Evolutionary conservation across 768 basidiomycete genomes (phyloP), one percentile per base, ranked within the genome.

Genomic region (Pisolithus albus): DNA sequence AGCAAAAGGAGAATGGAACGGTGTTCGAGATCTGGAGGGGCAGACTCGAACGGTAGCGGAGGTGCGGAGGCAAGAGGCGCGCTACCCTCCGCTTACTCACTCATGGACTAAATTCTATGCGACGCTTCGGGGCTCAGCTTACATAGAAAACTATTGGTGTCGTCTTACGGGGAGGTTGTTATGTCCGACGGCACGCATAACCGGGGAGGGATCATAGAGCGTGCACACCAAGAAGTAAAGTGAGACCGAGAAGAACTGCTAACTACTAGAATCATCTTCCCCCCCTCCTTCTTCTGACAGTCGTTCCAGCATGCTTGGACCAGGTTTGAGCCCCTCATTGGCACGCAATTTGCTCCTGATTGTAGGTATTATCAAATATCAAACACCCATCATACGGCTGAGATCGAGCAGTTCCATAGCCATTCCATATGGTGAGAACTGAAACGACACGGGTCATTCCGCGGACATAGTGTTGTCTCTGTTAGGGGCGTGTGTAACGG

Each of bases 401-500:
- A 61, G 47, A 51, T 98, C 96, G 42, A 97, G 76, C 15, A 98
- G 73, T 70, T 98, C 95, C 43, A 92, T 81, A 8, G 96, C 96
- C 39, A 98, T 75, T 11, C 96, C 96, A 64, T 97, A 95, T 1
- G 96, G 91, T 5, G 90, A 79, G 18, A n/a, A n/a, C n/a, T n/a
- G n/a, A n/a, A n/a, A 91, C 75, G 49, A 98, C 86, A 55, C 97
- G 94, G 0, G 81, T 84, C 6, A 95, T 97, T 5, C 96, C 96
- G 28, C 94, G 83, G 48, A 99, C 92, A 92, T 80, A 2, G 89
- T 79, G 57, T 92, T 86, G 4, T 94, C 96, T 19, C 96, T 81
- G 66, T 99, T 99, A 21, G 95, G 96, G 3, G 96, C 96, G 55
- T 98, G 77, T 59, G 98, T 88, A 28, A 98, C 95, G 4, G 95